Evolutionary conservation across 345 rosid species (phyloP).

Genomic region (Zanthoxylum bungeanum): DNA sequence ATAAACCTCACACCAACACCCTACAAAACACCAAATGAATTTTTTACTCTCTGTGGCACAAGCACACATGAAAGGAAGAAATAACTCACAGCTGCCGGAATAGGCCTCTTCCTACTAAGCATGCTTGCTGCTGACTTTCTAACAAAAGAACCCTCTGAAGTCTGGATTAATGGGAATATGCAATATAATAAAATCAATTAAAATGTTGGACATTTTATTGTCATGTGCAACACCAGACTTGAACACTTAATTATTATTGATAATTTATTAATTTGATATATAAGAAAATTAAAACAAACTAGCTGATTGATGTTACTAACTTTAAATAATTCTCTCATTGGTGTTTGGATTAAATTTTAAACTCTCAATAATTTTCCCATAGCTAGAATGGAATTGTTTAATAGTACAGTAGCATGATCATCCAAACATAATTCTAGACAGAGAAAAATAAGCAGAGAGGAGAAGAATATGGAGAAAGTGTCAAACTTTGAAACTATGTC

Average conservation of each 20-base stretch:
- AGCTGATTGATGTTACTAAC: not conserved
- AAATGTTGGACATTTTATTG: too few species aligned
- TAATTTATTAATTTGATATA: too few species aligned
- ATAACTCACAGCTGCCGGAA: too few species aligned
- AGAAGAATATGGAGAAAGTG: not conserved
- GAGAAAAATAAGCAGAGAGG: too few species aligned
- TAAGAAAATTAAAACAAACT: not conserved
- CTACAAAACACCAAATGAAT: not conserved
- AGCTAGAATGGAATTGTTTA: not conserved
- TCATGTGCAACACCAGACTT: too few species aligned
- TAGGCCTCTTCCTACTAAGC: too few species aligned
- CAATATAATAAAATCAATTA: not conserved
- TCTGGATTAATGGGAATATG: constrained; percentile 39
- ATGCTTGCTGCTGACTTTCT: too few species aligned
- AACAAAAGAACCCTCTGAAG: constrained; percentile 62
- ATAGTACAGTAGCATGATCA: not conserved
- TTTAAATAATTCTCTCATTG: not conserved
- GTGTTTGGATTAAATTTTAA: not conserved
- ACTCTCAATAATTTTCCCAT: not conserved
- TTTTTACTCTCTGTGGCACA: not conserved
- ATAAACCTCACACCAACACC: not conserved
- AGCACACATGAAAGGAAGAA: too few species aligned
- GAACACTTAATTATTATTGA: too few species aligned
- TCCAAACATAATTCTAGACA: not conserved
- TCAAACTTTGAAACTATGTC: not conserved